These are phyloP conservation scores for Scleroderma bovista DNA, from an alignment of 768 basidiomycete species.

Conservation along the genomic window DNA sequence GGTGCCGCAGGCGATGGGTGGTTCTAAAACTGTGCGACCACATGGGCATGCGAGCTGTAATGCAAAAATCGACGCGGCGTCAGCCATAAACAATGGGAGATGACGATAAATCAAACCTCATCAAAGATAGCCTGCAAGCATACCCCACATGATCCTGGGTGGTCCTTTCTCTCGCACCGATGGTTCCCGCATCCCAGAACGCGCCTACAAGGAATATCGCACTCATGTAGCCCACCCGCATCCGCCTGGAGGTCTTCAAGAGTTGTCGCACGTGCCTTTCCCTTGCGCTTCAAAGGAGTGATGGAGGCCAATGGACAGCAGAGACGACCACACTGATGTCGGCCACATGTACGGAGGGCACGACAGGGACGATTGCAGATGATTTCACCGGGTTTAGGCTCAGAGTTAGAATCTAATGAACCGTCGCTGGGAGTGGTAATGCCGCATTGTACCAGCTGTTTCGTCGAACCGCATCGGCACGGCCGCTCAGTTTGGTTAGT, in stretches of 20 bases:
- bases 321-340: slow-evolving; percentile 76
- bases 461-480: slow-evolving; percentile 83
- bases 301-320: slow-evolving; percentile 87
- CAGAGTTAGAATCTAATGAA: slow-evolving; percentile 30
- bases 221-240: slow-evolving; percentile 71
- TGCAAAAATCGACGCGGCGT: not conserved
- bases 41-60: slow-evolving; percentile 72
- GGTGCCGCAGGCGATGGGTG: slow-evolving; percentile 87
- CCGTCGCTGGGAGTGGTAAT: not conserved
- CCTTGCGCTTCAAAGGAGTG: slow-evolving; percentile 54
- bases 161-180: slow-evolving; percentile 73
- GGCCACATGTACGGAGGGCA: slow-evolving; percentile 75
- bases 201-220: slow-evolving; percentile 77
- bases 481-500: slow-evolving; percentile 59
- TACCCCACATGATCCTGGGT: slow-evolving; percentile 72
- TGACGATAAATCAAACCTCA: slow-evolving; percentile 51
- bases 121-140: slow-evolving; percentile 91
- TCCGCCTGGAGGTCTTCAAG: slow-evolving; percentile 45
- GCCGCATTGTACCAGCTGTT: slow-evolving; percentile 44
- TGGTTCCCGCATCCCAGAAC: slow-evolving; percentile 72
- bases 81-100: not conserved
- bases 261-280: slow-evolving; percentile 31
- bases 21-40: slow-evolving; percentile 80
- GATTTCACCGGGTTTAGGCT: slow-evolving; percentile 53
- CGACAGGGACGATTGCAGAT: slow-evolving; percentile 77